Evolutionary conservation across 2,329 filamentous ascomycete genomes (phyloP).

Genomic region (Scytalidium lignicola): DNA sequence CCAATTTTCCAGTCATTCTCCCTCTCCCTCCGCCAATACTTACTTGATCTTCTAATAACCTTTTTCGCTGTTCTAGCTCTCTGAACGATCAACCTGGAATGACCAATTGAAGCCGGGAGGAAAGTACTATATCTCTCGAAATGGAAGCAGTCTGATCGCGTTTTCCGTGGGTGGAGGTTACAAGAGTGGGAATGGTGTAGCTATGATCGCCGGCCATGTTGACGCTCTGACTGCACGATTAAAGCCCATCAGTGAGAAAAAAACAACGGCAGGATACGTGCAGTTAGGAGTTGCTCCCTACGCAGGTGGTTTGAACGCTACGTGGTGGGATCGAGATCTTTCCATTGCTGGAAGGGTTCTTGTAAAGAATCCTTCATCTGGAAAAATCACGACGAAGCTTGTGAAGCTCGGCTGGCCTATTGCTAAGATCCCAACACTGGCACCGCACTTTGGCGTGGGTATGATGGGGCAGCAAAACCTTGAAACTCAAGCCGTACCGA

Average conservation of each 20-base stretch:
- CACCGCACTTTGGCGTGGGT: slow-evolving; percentile 84
- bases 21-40: background rate
- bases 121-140: slow-evolving; percentile 84
- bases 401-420: slow-evolving; percentile 95
- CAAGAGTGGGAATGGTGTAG: slow-evolving; percentile 77
- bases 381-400: slow-evolving; percentile 74
- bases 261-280: slow-evolving; percentile 77
- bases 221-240: slow-evolving; percentile 86
- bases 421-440: slow-evolving; percentile 84
- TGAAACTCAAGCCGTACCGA: slow-evolving; percentile 91
- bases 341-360: slow-evolving; percentile 86
- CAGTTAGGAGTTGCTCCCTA: slow-evolving; percentile 93
- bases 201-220: slow-evolving; percentile 86
- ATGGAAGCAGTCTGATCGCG: slow-evolving; percentile 79
- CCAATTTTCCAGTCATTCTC: too few relatives aligned
- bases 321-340: slow-evolving; percentile 97
- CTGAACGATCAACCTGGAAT: slow-evolving; percentile 73
- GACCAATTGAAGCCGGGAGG: slow-evolving; percentile 69
- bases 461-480: slow-evolving; percentile 66
- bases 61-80: slow-evolving; percentile 47
- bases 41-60: slow-evolving; percentile 10
- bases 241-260: slow-evolving; percentile 84
- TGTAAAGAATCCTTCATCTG: slow-evolving; percentile 64
- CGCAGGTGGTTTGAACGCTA: slow-evolving; percentile 77
- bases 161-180: slow-evolving; percentile 80